These are phyloP conservation scores for Digitaria exilis DNA, from an alignment of 202 grass and related monocot genomes.

Conservation along the genomic window DNA sequence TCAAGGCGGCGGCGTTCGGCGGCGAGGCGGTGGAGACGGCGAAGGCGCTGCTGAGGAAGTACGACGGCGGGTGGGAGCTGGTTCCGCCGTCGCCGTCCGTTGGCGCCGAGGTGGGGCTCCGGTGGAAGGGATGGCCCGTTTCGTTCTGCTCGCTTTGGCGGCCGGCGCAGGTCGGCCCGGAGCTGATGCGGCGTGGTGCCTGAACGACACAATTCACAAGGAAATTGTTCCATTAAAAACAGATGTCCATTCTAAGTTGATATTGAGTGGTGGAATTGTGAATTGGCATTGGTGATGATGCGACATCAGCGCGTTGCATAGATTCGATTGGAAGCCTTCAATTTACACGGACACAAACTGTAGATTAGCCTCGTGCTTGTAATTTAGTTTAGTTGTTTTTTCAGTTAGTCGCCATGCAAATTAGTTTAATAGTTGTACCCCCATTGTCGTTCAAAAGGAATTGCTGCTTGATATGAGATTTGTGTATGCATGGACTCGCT, in stretches of 20 bases:
- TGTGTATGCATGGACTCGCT: background rate
- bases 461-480: slow-evolving; percentile 28
- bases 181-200: background rate
- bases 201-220: too few relatives aligned
- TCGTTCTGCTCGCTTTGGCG: slow-evolving; percentile 92
- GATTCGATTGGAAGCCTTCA: too few relatives aligned
- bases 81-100: background rate
- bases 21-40: slow-evolving; percentile 65
- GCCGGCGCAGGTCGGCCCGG: slow-evolving; percentile 6
- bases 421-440: too few relatives aligned
- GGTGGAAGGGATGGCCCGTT: slow-evolving; percentile 84
- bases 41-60: slow-evolving; percentile 75
- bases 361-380: too few relatives aligned
- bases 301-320: too few relatives aligned
- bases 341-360: too few relatives aligned
- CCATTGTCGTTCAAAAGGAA: slow-evolving; percentile 24
- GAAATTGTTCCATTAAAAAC: too few relatives aligned
- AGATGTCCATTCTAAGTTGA: too few relatives aligned
- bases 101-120: slow-evolving; percentile 46
- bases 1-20: slow-evolving; percentile 60
- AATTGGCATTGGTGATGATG: too few relatives aligned
- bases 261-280: too few relatives aligned
- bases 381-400: too few relatives aligned
- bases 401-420: too few relatives aligned
- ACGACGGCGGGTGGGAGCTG: slow-evolving; percentile 87